Base-by-base conservation (phyloP, 257 asterid genomes). In the Buddleja alternifolia region DNA sequence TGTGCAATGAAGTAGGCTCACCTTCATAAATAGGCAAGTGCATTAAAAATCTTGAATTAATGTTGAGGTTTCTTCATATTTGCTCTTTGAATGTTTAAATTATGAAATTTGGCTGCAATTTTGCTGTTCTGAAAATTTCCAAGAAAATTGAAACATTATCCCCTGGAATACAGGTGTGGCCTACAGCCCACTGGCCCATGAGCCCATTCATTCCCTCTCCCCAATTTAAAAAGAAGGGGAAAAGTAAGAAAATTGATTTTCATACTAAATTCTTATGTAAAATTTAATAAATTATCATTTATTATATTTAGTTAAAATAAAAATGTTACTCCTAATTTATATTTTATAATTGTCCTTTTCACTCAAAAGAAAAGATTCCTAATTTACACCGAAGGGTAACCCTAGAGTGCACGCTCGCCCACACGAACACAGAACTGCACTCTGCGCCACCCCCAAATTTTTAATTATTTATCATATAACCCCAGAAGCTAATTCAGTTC, bases 361-460 rank as follows among this genome's bases (percentile, higher is more conserved):
- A 46, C 7, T 46, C 2, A 19, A 14, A 44, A 44, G 8, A 12
- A 11, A 12, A 14, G 11, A 21, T 17, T 12, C 32, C 11, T 32
- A 11, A 12, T 60, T n/a, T 6, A 29, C 4, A 52, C 10, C 21
- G 39, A 40, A 62, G 14, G 56, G 67, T 42, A 54, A 62, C 69
- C 15, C 54, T 29, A 56, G 58, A 42, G 45, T 57, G 69, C 47
- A 63, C 47, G 45, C 32, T 19, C 25, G 8, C 57, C 58, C 77
- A 61, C 80, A 75, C 80, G 83, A 71, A 75, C 75, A 56, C 65
- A 23, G 74, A 34, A 8, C 59, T 48, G 66, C 66, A 46, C 76
- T 50, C n/a, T 60, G 3, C 29, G 48, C 63, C 7, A 9, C 11
- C n/a, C n/a, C 52, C 72, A 37, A 32, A 67, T 50, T 40, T 34